phyloP scores from a whole-genome alignment of 495 filamentous ascomycete genomes.

The Lepraria neglecta region DNA sequence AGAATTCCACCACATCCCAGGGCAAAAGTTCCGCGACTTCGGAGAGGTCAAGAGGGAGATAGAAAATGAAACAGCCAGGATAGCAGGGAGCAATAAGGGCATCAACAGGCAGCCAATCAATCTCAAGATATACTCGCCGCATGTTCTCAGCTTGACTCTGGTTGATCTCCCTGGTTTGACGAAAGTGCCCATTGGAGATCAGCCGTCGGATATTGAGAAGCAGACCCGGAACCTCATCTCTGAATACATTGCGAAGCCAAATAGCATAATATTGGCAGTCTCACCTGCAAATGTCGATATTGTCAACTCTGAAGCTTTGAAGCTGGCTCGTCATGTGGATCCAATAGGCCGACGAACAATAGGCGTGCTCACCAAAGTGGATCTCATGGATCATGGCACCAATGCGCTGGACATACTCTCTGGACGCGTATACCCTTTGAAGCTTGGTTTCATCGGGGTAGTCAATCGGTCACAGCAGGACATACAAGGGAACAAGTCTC shows the following conservation, averaged over 20 bases:
- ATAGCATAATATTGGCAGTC: constrained; percentile 95
- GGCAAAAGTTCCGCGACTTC: constrained; percentile 88
- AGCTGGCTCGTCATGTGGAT: constrained; percentile 95
- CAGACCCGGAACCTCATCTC: constrained; percentile 94
- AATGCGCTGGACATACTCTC: constrained; percentile 97
- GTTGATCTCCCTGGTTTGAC: constrained; percentile 95
- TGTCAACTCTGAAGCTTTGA: constrained; percentile 96
- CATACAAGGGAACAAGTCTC: constrained; percentile 88
- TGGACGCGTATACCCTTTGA: constrained; percentile 91
- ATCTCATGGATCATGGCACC: constrained; percentile 98
- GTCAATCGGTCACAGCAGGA: constrained; percentile 98
- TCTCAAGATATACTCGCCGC: constrained; percentile 95
- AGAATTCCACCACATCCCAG: constrained; percentile 91
- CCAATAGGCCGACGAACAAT: constrained; percentile 92
- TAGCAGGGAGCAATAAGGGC: constrained; percentile 96
- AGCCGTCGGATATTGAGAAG: constrained; percentile 97
- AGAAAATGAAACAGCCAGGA: constrained; percentile 89
- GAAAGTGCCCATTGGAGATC: constrained; percentile 97
- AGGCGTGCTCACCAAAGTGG: constrained; percentile 93
- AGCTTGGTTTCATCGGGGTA: constrained; percentile 95
- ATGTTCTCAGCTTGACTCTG: constrained; percentile 92
- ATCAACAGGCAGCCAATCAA: constrained; percentile 98
- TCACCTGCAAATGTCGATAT: constrained; percentile 97
- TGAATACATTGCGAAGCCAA: constrained; percentile 98
- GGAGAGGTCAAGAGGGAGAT: constrained; percentile 90